A percentile compares a stretch with the other conserved stretches of the same genome.
phyloP scores from a whole-genome alignment of 192 early-diverging fungal genomes.

The Gigaspora rosea region DNA sequence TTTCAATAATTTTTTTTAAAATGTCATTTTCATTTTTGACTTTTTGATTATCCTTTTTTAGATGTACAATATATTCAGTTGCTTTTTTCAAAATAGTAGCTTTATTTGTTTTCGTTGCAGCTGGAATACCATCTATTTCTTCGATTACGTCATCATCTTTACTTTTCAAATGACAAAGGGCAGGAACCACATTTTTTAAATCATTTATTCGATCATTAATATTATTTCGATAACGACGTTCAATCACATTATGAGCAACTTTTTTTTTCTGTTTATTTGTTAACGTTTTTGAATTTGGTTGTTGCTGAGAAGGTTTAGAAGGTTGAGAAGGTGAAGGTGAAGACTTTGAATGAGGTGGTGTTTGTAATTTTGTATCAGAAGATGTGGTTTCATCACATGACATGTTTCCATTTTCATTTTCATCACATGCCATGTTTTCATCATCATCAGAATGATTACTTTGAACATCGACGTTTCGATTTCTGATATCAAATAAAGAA shows the following conservation, averaged over 20 bases:
- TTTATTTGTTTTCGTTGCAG: conserved; percentile 89
- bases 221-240: conserved; percentile 93
- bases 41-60: conserved; percentile 47
- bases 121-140: conserved; percentile 81
- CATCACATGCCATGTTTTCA: no score
- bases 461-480: no score
- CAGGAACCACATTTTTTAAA: conserved; percentile 83
- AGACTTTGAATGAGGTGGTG: no score
- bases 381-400: no score
- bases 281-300: not conserved
- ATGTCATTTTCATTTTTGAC: conserved; percentile 50
- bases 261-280: conserved; percentile 73
- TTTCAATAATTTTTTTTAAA: conserved; percentile 43
- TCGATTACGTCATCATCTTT: conserved; percentile 61
- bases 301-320: no score
- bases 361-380: no score
- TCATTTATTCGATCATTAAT: conserved; percentile 95
- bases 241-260: conserved; percentile 94
- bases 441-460: no score
- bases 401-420: no score
- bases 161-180: conserved; percentile 64
- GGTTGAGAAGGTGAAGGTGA: no score
- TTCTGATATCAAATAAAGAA: no score
- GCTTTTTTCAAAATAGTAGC: conserved; percentile 90
- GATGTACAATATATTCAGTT: conserved; percentile 83